Base-by-base conservation (phyloP, 202 grass and related monocot genomes). In the Bolboschoenoplectus hybrid region DNA sequence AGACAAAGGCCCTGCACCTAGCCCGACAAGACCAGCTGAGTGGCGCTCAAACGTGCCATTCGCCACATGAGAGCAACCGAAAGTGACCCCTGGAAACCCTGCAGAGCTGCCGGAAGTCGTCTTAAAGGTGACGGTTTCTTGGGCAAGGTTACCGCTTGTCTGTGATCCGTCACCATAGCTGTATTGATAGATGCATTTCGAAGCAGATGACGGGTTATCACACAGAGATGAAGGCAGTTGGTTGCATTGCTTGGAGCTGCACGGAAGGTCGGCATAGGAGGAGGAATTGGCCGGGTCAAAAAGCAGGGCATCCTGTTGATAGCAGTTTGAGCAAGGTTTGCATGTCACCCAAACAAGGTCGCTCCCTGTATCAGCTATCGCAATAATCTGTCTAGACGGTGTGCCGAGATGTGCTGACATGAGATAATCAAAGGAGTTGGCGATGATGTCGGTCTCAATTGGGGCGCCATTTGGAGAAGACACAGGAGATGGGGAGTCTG, bases 351-450 rank as follows among this genome's bases (percentile, higher is more conserved):
- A 97, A 44, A 89, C 70, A 19, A 94, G 91, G 86, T 94, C 86
- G 80, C 92, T 94, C 45, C 89, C 90, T 19, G 89, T 97, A 87
- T 90, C 85, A n/a, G 63, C 88, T 61, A 94, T 81, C 53, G 88
- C 94, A 3, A 94, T 72, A 84, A 90, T 1, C 40, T 85, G 67
- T 1, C 11, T 69, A 16, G 92, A 51, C 14, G 94, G 92, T 20
- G 87, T 89, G 17, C 92, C 94, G 45, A 97, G 9, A 39, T 58
- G 47, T 61, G 92, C 52, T 11, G 76, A 46, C 83, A 97, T 94
- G 6, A 94, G 85, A 85, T 97, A 97, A 64, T 92, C 83, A 49
- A 88, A 85, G 13, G 87, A 52, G 47, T 81, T 56, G 11, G 50
- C 5, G 2, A 91, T 78, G 62, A 97, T 76, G 41, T 82, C 73